Evolutionary conservation across 23 red algal species (phyloP).

Genomic region (Pyropia yezoensis): DNA sequence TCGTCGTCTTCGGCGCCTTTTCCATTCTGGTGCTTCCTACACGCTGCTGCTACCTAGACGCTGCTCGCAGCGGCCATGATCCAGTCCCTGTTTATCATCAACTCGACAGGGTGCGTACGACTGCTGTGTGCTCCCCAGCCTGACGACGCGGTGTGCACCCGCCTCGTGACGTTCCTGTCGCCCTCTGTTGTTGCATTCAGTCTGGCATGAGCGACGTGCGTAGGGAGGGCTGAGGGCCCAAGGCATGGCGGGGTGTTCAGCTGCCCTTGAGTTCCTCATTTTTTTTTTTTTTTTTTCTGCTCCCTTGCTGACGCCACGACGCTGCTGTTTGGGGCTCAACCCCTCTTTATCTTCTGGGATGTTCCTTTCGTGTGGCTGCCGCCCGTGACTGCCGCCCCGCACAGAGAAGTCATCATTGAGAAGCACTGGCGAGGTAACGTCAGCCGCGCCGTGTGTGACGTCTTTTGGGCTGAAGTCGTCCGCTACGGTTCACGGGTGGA

Average conservation of each 20-base stretch:
- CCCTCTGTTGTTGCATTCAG: too few relatives aligned
- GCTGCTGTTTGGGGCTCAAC: not conserved
- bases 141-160: too few relatives aligned
- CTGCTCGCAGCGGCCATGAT: conserved; percentile 28
- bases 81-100: conserved; percentile 61
- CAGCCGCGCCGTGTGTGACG: conserved; percentile 28
- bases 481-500: conserved; percentile 11
- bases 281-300: not conserved
- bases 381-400: not conserved
- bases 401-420: conserved; percentile 82
- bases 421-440: conserved; percentile 70
- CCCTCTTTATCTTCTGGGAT: too few relatives aligned
- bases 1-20: not conserved
- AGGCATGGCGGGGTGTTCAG: too few relatives aligned
- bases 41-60: not conserved
- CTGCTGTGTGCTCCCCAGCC: too few relatives aligned
- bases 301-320: not conserved
- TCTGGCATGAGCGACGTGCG: too few relatives aligned
- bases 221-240: too few relatives aligned
- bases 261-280: too few relatives aligned
- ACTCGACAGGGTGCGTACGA: conserved; percentile 12
- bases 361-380: too few relatives aligned
- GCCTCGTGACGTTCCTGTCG: too few relatives aligned
- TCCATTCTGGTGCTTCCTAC: not conserved
- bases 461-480: conserved; percentile 42